Evolutionary conservation across 1,139 yeast genomes (phyloP), one percentile per base, ranked within the genome.

Genomic region (Martiniozyma asiatica): DNA sequence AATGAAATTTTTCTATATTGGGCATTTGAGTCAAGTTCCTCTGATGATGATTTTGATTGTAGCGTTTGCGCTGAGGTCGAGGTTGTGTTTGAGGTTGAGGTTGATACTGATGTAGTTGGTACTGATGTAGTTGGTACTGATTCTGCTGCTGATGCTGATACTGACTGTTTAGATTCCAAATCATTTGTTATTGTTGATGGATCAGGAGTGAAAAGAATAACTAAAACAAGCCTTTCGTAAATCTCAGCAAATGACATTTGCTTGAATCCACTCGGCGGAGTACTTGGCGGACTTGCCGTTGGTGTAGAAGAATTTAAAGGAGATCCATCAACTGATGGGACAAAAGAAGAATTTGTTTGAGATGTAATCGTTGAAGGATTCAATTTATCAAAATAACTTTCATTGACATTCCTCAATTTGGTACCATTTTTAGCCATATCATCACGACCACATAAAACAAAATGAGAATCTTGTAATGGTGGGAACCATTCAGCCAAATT

Each of bases 401-500:
- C 75, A 35, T 61, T 53, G 13, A 70, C 42, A 34, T 66, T 58
- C 35, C 66, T 61, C 21, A 53, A 37, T 31, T 50, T 51, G 1
- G 54, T 50, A 18, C 57, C 56, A 34, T 51, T 50, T 32, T 48
- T 50, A 10, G 55, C 52, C 31, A 50, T 39, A 33, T 50, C 52
- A 35, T 51, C 61, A 32, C 55, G 46, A 5, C 64, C 64, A 42
- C 60, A 50, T 7, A 59, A 38, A 3, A 59, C 62, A 40, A 49
- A 56, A 31, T 51, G 53, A 2, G 61, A 55, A 29, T 48, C 43
- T 5, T 32, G 30, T 12, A 62, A 44, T 2, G 84, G 81, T 6
- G 94, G 92, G 22, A 78, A 67, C 94, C 94, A 84, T 51, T 84
- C 94, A 2, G 94, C 92, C 31, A 87, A 58, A 8, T 85, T 85